phyloP scores from a whole-genome alignment of 345 rosid genomes.

The Arabidopsis suecica region DNA sequence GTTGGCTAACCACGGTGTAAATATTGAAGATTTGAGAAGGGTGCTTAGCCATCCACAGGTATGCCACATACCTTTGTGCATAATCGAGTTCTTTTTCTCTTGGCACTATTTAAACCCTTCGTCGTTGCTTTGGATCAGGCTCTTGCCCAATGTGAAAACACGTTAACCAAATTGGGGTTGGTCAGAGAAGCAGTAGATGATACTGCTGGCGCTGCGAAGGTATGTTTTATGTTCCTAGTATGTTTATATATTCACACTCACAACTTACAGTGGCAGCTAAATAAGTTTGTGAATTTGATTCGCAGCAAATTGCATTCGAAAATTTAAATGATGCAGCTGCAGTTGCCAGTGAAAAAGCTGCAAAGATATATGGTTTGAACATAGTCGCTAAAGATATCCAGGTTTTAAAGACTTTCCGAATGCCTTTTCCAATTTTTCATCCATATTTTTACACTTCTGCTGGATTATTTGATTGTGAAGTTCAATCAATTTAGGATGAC shows the following conservation, averaged over 20 bases:
- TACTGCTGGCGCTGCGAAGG: conserved; percentile 99
- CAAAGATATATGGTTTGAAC: conserved; percentile 77
- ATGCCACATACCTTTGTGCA: conserved; percentile 23
- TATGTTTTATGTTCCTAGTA: conserved; percentile 31
- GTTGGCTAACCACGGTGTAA: conserved; percentile 85
- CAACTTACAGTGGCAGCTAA: conserved; percentile 20
- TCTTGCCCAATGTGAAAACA: conserved; percentile 94
- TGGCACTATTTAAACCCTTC: background rate
- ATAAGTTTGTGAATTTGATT: conserved; percentile 14
- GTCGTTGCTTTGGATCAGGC: conserved; percentile 60
- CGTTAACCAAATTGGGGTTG: conserved; percentile 79
- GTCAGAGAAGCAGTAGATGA: conserved; percentile 93
- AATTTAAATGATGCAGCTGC: conserved; percentile 78
- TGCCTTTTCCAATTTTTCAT: background rate
- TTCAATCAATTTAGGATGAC: conserved; percentile 66
- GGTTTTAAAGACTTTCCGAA: conserved; percentile 54
- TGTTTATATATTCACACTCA: background rate
- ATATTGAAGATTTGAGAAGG: conserved; percentile 75
- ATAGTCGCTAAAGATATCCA: conserved; percentile 93
- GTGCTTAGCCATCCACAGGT: conserved; percentile 99
- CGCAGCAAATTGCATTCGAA: conserved; percentile 72
- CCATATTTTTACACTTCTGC: conserved; percentile 2
- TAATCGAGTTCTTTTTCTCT: background rate
- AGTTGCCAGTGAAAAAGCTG: conserved; percentile 92
- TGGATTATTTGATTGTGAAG: conserved; percentile 32